A percentile compares a stretch with the other conserved stretches of the same genome.
Conservation (phyloP, 805 yeast species). For the Cyberlindnera bimundalis region DNA sequence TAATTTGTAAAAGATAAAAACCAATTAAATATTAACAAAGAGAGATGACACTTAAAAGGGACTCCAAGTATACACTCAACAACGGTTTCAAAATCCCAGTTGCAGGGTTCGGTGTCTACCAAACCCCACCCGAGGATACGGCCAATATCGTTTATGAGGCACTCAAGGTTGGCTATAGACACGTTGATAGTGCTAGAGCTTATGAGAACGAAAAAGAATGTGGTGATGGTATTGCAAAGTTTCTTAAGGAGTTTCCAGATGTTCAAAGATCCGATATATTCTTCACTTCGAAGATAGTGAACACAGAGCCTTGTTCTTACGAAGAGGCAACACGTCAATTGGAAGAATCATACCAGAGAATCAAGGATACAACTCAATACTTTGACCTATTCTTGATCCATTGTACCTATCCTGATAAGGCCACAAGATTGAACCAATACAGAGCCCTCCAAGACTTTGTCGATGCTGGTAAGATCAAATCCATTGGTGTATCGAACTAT, state of each 20-base stretch:
- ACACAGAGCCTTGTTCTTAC: slow-evolving; percentile 14
- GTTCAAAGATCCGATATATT: slow-evolving; percentile 25
- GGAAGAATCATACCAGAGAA: too few relatives aligned
- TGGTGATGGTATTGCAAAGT: slow-evolving; percentile 21
- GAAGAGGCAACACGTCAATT: slow-evolving; percentile 8
- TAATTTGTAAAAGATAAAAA: too few relatives aligned
- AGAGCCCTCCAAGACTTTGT: slow-evolving; percentile 73
- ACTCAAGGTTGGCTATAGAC: slow-evolving; percentile 26
- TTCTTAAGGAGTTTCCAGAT: slow-evolving; percentile 22
- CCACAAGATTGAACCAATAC: slow-evolving; percentile 57
- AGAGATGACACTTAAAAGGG: too few relatives aligned
- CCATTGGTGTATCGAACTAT: slow-evolving; percentile 78
- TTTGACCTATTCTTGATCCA: slow-evolving; percentile 71
- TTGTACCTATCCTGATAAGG: slow-evolving; percentile 51
- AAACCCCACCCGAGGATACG: too few relatives aligned
- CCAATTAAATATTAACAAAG: too few relatives aligned
- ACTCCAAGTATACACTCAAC: too few relatives aligned
- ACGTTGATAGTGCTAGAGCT: slow-evolving; percentile 22
- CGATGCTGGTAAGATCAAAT: slow-evolving; percentile 51
- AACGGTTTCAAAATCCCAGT: too few relatives aligned
- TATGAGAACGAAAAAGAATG: slow-evolving; percentile 23
- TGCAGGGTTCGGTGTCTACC: too few relatives aligned
- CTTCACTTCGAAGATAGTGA: slow-evolving; percentile 24
- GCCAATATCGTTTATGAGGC: slow-evolving; percentile 5
- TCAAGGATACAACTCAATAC: too few relatives aligned